Base-by-base conservation (phyloP, 805 yeast genomes). In the Saccharomycopsis sp. region DNA sequence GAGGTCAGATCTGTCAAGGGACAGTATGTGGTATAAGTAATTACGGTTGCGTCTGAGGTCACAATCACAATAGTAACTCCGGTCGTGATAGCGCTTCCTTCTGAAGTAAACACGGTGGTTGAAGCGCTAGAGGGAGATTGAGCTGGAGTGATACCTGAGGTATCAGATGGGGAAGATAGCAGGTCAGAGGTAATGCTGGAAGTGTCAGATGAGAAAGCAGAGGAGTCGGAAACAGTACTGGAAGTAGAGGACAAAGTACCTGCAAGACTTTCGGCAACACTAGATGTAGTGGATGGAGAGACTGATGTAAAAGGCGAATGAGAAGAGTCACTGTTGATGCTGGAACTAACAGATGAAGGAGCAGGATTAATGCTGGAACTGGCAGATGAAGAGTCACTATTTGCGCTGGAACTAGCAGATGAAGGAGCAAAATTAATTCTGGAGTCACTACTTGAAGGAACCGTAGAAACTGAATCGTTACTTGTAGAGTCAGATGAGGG, bases 91-190 rank as follows among this genome's bases (percentile, higher is more conserved):
- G 42, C 38, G 30, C n/a, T n/a, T n/a, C n/a, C n/a, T n/a, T n/a
- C n/a, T n/a, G 52, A 34, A 55, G 51, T 49, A 6, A 39, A 30
- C 44, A 56, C 52, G 8, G 50, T 38, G 29, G 53, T 56, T 44
- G 57, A 50, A 31, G 59, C 52, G 42, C 50, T 50, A 25, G 62
- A 56, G 45, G 60, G 51, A 30, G 50, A 37, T 17, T 40, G 30
- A 4, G 38, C 43, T 13, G 42, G 48, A 26, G 34, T 53, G 31
- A 53, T 41, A n/a, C 34, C 21, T 18, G 40, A 15, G 8, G 34
- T 27, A 16, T 18, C 10, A 5, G 13, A 29, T 3, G 2, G 5
- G 3, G 34, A 30, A 30, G 17, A 10, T 4, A 20, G 13, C 4
- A 16, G 9, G 18, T 30, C 21, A 3, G 30, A 38, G 29, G 29